Evolutionary conservation across 805 yeast species (phyloP), one percentile per base, ranked within the genome.

Genomic region (Torulaspora franciscae): DNA sequence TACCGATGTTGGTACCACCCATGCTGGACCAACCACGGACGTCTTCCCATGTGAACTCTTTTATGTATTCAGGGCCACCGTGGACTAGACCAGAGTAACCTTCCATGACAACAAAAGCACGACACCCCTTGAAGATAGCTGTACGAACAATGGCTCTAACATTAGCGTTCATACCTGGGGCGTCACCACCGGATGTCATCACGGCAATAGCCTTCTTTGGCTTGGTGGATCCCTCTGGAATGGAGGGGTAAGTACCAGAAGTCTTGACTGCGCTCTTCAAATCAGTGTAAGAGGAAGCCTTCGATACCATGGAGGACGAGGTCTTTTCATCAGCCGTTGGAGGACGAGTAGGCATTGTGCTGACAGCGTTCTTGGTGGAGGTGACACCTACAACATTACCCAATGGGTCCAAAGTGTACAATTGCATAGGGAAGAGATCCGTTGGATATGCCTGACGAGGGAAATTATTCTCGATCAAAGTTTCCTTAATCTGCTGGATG

Each of bases 301-400:
- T 48, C 2, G 52, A 46, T 6, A 38, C 33, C 10, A 53, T 34
- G 30, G 48, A 49, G 10, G 58, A 46, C 10, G 49, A 40, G n/a
- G 45, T 29, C 22, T 28, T 40, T 5, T 45, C 47, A 7, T 52
- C 37, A 14, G 37, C 35, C n/a, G 42, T 37, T 22, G 48, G 45
- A 8, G 49, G 52, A 23, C 35, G 47, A 13, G 52, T 49, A 27
- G 52, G 72, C 32, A 58, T 59, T 11, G 76, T 61, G 14, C 79
- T 68, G 48, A 79, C 68, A 6, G 86, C 76, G 52, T 81, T 80
- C 22, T 55, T 55, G 28, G 74, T 65, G 2, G 80, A 69, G 13
- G 93, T 79, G 66, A 89, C 87, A 1, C 96, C 96, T 36, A 89
- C 61, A 25, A 86, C 64, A 52, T 77, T 76, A 13, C 95, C 95